Evolutionary conservation across 345 rosid genomes (phyloP), one percentile per base, ranked within the genome.

Genomic region (Punica granatum): DNA sequence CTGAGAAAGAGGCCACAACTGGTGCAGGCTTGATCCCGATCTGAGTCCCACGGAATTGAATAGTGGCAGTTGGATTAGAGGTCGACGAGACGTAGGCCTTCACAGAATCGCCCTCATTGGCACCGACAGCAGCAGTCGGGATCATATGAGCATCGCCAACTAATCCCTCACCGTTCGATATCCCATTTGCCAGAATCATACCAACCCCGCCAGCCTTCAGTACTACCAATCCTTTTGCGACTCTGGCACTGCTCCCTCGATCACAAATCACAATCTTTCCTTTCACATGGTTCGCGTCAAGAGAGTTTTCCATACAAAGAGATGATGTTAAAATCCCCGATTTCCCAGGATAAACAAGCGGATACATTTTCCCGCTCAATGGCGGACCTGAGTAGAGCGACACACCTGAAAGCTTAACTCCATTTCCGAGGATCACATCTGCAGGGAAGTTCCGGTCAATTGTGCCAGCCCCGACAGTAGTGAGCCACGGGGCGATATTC

Each of bases 191-290:
- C 2, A 92, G 85, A 41, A 92, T 79, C 96, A 92, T 92, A 21
- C 92, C 98, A 0, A 88, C 79, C 1, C 98, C 96, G 0, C 98
- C 92, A 0, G 92, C 94, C 67, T 88, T 83, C 77, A 83, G 89
- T 49, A 92, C 98, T 12, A 86, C 96, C 34, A 92, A 67, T 2
- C 98, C 96, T 60, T 92, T 89, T 2, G 92, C 88, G 21, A 86
- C 96, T 32, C 94, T 72, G 0, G 96, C 77, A 43, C 89, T 90
- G 41, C 97, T 88, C 39, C 92, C 95, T 0, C 97, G 74, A 39
- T 90, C 96, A 0, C 97, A 90, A 23, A 92, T 80, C 4, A 90
- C 92, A 8, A 90, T 90, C 76, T 88, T 92, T 14, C 95, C 95
- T 68, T 69, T 80, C 62, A 90, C 90, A 16, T 65, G 46, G 28